Evolutionary conservation across 2,329 filamentous ascomycete species (phyloP).

Genomic region (Fusarium sp.): DNA sequence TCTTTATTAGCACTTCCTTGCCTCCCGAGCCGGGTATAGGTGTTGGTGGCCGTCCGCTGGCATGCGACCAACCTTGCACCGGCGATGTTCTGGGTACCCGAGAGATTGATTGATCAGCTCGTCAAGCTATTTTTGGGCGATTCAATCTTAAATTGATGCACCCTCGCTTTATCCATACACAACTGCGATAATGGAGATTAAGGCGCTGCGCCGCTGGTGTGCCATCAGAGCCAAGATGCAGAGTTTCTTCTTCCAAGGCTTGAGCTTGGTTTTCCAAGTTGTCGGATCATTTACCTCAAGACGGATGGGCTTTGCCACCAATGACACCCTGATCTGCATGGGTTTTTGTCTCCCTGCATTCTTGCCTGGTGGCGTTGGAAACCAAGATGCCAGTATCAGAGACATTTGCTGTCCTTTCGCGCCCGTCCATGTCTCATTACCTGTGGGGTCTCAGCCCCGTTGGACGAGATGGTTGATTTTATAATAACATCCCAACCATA

Average conservation of each 20-base stretch:
- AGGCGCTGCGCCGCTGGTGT: slow-evolving; percentile 8
- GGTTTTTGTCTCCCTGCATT: slow-evolving; percentile 21
- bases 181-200: slow-evolving; percentile 5
- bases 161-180: background rate
- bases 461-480: slow-evolving; percentile 3
- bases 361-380: slow-evolving; percentile 17
- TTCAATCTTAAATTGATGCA: slow-evolving; percentile 36
- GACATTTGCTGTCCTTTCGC: slow-evolving; percentile 9
- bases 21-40: slow-evolving; percentile 13
- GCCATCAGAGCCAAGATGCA: slow-evolving; percentile 15
- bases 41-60: slow-evolving; percentile 23
- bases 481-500: slow-evolving; percentile 11
- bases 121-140: slow-evolving; percentile 35
- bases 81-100: slow-evolving; percentile 1
- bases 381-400: slow-evolving; percentile 32
- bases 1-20: slow-evolving; percentile 1
- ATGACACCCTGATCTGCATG: slow-evolving; percentile 3
- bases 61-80: slow-evolving; percentile 25
- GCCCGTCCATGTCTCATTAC: slow-evolving; percentile 24
- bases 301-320: slow-evolving; percentile 29
- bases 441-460: slow-evolving; percentile 18
- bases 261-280: slow-evolving; percentile 8
- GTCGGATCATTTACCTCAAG: slow-evolving; percentile 11
- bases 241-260: background rate
- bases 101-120: slow-evolving; percentile 32